Base-by-base conservation (phyloP, 768 basidiomycete genomes). In the Termitomyces eurrhizus region DNA sequence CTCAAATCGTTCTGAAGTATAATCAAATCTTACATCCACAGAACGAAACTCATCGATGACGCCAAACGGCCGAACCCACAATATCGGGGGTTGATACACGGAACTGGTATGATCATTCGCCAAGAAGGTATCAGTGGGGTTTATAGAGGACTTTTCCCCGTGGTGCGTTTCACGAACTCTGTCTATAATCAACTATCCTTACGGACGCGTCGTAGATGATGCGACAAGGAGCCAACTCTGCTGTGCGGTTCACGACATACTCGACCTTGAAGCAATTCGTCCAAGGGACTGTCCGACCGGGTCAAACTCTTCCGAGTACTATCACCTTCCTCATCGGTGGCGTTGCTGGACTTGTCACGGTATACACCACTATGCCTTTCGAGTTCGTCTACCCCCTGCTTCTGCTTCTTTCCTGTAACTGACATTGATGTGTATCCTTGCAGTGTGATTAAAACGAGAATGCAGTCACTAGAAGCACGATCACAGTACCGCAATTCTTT, bases 181-280 rank as follows among this genome's bases (percentile, higher is more conserved):
- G 35, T 12, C 50, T 32, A 56, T 51, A 26, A 32, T n/a, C 33
- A 42, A 50, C 48, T 45, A 24, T 60, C 60, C 37, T 51, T 37
- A 26, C 37, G 21, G 58, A n/a, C 11, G 16, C 35, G 14, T 45
- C 33, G 13, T 68, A 97, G 93, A 93, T 96, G 86, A 91, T 96
- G 84, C 89, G 95, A 33, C 96, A 98, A 85, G 95, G 94, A 42
- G 96, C 95, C 45, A 99, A 98, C 71, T 98, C 95, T 5, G 95
- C 97, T 11, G 86, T 98, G 35, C 83, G 96, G 36, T 98, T 98
- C 77, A 95, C 95, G 52, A 94, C 93, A 0, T 98, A 98, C 74
- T 85, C 91, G 3, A 96, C 93, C 0, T 78, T 98, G 61, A 98
- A 97, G 74, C 94, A 97, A 68, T 85, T 94, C 64, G 93, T 94